These are phyloP conservation scores for Cyamopsis tetragonoloba DNA, from an alignment of 306 rosid species.

Conservation along the genomic window DNA sequence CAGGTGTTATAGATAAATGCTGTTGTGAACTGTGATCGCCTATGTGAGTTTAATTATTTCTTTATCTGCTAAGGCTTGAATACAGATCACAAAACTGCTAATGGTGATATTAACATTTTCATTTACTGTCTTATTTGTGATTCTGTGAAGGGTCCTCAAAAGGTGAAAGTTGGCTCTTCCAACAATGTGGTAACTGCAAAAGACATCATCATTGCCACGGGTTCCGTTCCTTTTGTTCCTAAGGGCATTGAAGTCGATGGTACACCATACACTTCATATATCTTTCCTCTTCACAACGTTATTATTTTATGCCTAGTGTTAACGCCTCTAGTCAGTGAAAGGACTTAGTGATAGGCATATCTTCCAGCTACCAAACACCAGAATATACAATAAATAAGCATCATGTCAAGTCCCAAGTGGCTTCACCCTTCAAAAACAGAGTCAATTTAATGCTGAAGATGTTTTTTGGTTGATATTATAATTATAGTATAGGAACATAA, in stretches of 20 bases:
- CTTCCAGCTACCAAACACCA: not conserved
- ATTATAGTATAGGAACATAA: not conserved
- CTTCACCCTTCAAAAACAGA: not conserved
- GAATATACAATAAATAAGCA: not conserved
- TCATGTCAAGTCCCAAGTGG: not conserved
- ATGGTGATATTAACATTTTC: not conserved
- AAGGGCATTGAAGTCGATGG: conserved; percentile 93
- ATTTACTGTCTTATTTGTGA: conserved; percentile 6
- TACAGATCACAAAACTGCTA: not conserved
- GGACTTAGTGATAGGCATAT: not conserved
- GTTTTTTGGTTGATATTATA: not conserved
- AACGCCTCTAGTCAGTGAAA: not conserved
- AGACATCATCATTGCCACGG: conserved; percentile 80
- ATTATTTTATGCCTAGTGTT: conserved; percentile 9
- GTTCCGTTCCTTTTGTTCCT: conserved; percentile 87
- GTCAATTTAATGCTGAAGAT: not conserved
- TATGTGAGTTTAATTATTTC: not conserved
- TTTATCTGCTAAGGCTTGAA: not conserved
- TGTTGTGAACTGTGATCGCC: not conserved
- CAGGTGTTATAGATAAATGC: not conserved
- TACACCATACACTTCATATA: conserved; percentile 18
- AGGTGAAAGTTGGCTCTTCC: conserved; percentile 69
- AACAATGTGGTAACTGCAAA: conserved; percentile 64
- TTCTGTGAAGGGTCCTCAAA: conserved; percentile 63
- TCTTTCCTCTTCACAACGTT: not conserved